Evolutionary conservation across 257 asterid species (phyloP).

Genomic region (Nicotiana otophora): DNA sequence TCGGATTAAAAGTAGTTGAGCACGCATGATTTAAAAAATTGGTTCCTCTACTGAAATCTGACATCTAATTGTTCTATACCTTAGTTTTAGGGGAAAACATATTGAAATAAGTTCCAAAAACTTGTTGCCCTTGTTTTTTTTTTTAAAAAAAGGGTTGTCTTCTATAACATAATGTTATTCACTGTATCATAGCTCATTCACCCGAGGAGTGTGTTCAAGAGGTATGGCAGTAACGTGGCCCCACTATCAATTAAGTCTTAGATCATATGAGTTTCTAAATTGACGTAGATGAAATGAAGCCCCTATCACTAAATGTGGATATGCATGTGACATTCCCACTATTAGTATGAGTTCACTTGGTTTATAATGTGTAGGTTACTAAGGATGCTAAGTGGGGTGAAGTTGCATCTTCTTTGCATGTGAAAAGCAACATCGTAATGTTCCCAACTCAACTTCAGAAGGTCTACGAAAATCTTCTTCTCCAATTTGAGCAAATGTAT

Average conservation of each 20-base stretch:
- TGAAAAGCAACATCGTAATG: slow-evolving; percentile 18
- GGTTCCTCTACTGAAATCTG: neutral
- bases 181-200: neutral
- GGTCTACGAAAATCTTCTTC: slow-evolving; percentile 42
- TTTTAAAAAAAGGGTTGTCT: neutral
- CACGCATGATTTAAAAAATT: no score
- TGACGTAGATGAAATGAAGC: neutral
- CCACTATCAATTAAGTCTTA: neutral
- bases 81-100: neutral
- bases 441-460: slow-evolving; percentile 48
- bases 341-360: neutral
- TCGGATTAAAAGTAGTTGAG: no score
- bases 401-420: slow-evolving; percentile 37
- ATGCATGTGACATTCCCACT: neutral
- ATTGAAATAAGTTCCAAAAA: neutral
- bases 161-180: neutral
- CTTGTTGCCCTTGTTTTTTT: neutral
- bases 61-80: neutral
- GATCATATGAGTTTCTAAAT: neutral
- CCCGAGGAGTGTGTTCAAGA: neutral
- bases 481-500: slow-evolving; percentile 56
- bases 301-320: neutral
- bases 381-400: slow-evolving; percentile 63
- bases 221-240: neutral
- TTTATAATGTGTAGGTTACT: slow-evolving; percentile 37